These are phyloP conservation scores for Lasiodiplodia citricola DNA, from an alignment of 2,329 filamentous ascomycete genomes.

Conservation along the genomic window DNA sequence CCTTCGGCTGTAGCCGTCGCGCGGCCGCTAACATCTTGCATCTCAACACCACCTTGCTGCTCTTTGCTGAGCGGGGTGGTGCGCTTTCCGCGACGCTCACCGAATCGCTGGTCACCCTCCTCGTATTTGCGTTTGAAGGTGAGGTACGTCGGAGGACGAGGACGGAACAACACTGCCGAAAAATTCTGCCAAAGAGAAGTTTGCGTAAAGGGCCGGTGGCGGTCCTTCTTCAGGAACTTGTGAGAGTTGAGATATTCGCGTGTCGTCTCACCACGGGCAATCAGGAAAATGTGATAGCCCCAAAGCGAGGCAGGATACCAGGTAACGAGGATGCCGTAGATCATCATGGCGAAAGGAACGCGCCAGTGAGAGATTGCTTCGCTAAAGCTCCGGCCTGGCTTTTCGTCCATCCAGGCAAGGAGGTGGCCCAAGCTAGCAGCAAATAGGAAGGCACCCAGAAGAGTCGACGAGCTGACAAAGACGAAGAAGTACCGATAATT, in stretches of 20 bases:
- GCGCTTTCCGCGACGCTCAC: slow-evolving; percentile 60
- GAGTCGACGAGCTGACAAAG: slow-evolving; percentile 80
- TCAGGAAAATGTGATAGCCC: slow-evolving; percentile 89
- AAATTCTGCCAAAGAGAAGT: slow-evolving; percentile 78
- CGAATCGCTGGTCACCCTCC: slow-evolving; percentile 85
- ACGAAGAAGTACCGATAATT: slow-evolving; percentile 99
- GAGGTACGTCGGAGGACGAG: slow-evolving; percentile 86
- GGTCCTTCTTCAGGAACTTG: slow-evolving; percentile 90
- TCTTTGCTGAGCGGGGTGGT: slow-evolving; percentile 54
- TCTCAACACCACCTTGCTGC: slow-evolving; percentile 68
- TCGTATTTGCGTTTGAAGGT: slow-evolving; percentile 79
- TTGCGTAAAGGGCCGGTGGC: slow-evolving; percentile 89
- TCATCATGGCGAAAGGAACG: slow-evolving; percentile 84
- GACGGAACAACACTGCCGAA: slow-evolving; percentile 78
- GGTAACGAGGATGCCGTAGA: slow-evolving; percentile 77
- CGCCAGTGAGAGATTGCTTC: slow-evolving; percentile 72
- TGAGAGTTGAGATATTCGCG: slow-evolving; percentile 95
- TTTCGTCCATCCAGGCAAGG: slow-evolving; percentile 69
- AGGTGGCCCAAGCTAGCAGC: slow-evolving; percentile 82
- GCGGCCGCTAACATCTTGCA: slow-evolving; percentile 59
- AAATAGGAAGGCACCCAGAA: slow-evolving; percentile 77
- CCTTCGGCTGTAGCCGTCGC: slow-evolving; percentile 4
- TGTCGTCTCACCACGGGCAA: slow-evolving; percentile 90
- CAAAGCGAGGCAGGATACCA: slow-evolving; percentile 84
- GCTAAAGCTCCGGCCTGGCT: slow-evolving; percentile 69